Conservation (phyloP, 331 rosid genomes). For the Quercus lobata region DNA sequence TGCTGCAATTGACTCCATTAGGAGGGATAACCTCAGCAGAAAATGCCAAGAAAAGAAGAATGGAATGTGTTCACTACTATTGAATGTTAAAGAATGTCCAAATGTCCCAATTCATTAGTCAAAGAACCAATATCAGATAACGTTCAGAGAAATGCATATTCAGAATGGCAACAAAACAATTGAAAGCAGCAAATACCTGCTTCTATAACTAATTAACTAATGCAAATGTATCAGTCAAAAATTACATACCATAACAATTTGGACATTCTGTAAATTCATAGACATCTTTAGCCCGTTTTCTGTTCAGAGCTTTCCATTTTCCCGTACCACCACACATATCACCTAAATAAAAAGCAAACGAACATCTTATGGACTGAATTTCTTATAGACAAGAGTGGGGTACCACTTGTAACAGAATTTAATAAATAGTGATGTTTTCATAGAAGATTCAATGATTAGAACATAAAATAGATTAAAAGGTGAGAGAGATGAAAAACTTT, state of each 20-base stretch:
- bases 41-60: background rate
- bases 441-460: background rate
- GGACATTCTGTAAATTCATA: conserved; percentile 98
- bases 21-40: background rate
- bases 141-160: background rate
- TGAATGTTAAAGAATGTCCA: background rate
- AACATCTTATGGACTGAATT: conserved; percentile 8
- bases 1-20: background rate
- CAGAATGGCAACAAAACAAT: background rate
- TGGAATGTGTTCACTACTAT: background rate
- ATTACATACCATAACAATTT: conserved; percentile 82
- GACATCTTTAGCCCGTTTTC: conserved; percentile 96
- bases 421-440: background rate
- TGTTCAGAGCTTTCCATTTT: conserved; percentile 98
- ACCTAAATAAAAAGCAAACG: conserved; percentile 59
- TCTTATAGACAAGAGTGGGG: conserved; percentile 11
- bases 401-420: background rate
- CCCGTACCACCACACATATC: conserved; percentile 99
- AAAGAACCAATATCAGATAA: background rate
- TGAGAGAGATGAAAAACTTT: background rate
- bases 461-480: background rate
- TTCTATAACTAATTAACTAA: background rate
- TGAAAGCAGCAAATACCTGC: background rate
- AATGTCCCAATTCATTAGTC: background rate
- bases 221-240: background rate